These are phyloP conservation scores for Xylariaceae sp. DNA, from an alignment of 2,329 filamentous ascomycete genomes.

Conservation along the genomic window DNA sequence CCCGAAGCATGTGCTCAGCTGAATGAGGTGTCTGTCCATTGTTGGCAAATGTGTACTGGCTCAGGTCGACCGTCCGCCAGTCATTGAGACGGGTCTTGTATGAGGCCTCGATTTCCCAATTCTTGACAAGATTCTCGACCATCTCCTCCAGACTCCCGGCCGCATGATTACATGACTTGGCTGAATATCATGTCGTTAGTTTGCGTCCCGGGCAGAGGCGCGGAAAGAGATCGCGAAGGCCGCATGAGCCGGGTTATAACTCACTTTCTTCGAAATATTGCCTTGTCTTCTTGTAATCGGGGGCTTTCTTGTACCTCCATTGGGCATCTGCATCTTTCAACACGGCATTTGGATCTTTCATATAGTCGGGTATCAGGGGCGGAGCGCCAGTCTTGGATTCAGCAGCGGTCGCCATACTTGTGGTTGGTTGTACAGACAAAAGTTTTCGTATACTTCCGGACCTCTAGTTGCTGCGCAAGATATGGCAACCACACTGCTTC, in stretches of 20 bases:
- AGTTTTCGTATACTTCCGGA: too few species aligned
- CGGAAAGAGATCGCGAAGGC: not conserved
- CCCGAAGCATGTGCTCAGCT: constrained; percentile 63
- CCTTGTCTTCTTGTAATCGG: constrained; percentile 64
- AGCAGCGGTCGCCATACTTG: too few species aligned
- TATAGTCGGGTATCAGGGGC: constrained; percentile 18
- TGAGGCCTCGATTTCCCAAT: constrained; percentile 70
- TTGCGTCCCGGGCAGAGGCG: not conserved
- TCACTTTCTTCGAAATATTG: constrained; percentile 58
- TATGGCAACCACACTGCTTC: too few species aligned
- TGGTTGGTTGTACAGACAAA: too few species aligned
- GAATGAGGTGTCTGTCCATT: constrained; percentile 57
- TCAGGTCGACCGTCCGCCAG: constrained; percentile 63
- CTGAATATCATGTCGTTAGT: constrained; percentile 34
- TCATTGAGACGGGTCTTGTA: constrained; percentile 58
- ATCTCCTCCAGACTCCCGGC: constrained; percentile 56
- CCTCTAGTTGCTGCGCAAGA: too few species aligned
- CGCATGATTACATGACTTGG: constrained; percentile 54
- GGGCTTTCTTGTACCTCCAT: constrained; percentile 60
- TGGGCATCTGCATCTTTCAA: constrained; percentile 46
- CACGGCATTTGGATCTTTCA: constrained; percentile 23
- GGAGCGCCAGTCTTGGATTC: too few species aligned
- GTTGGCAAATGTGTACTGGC: constrained; percentile 61
- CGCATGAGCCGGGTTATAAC: constrained; percentile 20
- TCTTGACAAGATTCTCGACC: constrained; percentile 69